Evolutionary conservation across 192 early-diverging fungal species (phyloP).

Genomic region (Lobulomyces angularis): DNA sequence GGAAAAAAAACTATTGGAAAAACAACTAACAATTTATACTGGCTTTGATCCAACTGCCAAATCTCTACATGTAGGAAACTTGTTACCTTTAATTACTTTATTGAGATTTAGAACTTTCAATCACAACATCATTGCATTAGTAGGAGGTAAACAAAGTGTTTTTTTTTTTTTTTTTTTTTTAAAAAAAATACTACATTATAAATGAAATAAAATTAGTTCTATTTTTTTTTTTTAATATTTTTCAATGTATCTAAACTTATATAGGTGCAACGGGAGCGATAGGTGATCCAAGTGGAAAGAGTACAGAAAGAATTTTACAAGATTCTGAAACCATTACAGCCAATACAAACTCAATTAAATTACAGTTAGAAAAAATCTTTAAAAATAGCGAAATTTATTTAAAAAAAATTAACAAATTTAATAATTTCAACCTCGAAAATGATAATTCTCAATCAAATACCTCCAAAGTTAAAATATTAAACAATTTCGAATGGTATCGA

Average conservation of each 20-base stretch:
- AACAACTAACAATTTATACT: constrained; percentile 60
- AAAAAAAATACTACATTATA: constrained; percentile 1
- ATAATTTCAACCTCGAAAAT: no score
- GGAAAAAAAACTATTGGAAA: no score
- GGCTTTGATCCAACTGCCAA: constrained; percentile 89
- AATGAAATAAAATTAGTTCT: background rate
- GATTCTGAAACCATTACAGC: constrained; percentile 32
- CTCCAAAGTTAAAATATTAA: constrained; percentile 49
- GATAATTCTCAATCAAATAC: no score
- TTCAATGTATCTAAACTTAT: background rate
- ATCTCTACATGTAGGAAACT: constrained; percentile 84
- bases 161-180: constrained; percentile 3
- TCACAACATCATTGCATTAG: constrained; percentile 70
- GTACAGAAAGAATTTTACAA: constrained; percentile 64
- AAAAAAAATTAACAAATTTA: no score
- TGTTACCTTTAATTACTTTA: constrained; percentile 69
- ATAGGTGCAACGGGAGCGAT: constrained; percentile 87
- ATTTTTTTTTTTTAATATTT: constrained; percentile 4
- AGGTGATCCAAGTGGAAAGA: constrained; percentile 83
- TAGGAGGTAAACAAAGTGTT: constrained; percentile 22
- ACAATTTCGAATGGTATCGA: constrained; percentile 73
- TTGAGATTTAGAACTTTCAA: constrained; percentile 75
- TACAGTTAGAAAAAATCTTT: constrained; percentile 64
- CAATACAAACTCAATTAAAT: constrained; percentile 57
- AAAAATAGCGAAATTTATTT: no score